Percentiles rank a stretch among this genome's conserved stretches.
Evolutionary conservation across 2,329 filamentous ascomycete genomes (phyloP).

Genomic region (Pezicula neosporulosa): DNA sequence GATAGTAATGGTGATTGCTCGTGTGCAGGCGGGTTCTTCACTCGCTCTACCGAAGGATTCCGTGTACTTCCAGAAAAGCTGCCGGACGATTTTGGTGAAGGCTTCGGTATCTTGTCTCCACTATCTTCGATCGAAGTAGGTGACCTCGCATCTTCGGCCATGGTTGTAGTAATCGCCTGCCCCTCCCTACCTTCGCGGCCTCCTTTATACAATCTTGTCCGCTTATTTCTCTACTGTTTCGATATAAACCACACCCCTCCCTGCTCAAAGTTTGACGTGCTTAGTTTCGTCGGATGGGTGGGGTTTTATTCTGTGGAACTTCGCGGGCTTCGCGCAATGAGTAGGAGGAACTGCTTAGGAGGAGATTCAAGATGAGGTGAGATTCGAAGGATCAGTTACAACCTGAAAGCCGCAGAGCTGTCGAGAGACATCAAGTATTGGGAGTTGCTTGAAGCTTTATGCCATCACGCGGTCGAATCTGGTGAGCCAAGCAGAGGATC

Average conservation of each 20-base stretch:
- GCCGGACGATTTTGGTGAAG: slow-evolving; percentile 1
- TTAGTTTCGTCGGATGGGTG: not conserved
- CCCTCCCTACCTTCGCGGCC: not conserved
- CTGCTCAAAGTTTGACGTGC: not conserved
- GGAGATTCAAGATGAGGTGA: no score
- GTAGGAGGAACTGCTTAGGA: no score
- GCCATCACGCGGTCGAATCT: slow-evolving; percentile 1
- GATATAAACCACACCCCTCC: not conserved
- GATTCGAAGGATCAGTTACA: not conserved
- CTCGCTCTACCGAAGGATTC: slow-evolving; percentile 13
- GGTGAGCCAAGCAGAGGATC: not conserved
- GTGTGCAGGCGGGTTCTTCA: slow-evolving; percentile 27
- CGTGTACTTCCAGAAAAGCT: slow-evolving; percentile 10
- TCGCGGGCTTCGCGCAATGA: not conserved
- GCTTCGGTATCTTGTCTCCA: slow-evolving; percentile 1
- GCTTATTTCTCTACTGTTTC: not conserved
- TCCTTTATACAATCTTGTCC: not conserved
- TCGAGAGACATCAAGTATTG: not conserved
- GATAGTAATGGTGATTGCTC: slow-evolving; percentile 49
- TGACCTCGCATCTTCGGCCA: slow-evolving; percentile 12
- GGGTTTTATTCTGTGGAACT: not conserved
- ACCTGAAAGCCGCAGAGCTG: not conserved
- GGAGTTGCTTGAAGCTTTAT: not conserved
- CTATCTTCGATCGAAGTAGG: slow-evolving; percentile 3
- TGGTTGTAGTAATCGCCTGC: not conserved